A percentile compares a stretch with the other conserved stretches of the same genome.
Conservation (phyloP, 306 rosid species). For the Trifolium subterraneum region DNA sequence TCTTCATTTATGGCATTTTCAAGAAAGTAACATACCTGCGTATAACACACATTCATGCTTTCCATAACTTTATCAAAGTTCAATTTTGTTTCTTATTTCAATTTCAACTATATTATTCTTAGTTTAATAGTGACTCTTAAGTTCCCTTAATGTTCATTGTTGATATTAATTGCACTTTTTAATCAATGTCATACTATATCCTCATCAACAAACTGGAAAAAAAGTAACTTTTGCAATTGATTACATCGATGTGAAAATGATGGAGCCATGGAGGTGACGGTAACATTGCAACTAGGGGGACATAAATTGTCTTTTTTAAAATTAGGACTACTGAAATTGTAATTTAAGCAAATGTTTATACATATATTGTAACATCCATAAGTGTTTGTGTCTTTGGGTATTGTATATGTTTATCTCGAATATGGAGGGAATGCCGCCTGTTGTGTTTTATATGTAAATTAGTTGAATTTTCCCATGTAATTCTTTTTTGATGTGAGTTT, state of each 20-base stretch:
- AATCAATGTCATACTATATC: constrained; percentile 31
- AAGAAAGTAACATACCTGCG: constrained; percentile 1
- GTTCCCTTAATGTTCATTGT: background rate
- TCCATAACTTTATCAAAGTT: background rate
- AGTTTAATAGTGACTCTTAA: constrained; percentile 7
- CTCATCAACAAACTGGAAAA: constrained; percentile 22
- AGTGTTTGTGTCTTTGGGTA: constrained; percentile 6
- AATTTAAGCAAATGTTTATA: constrained; percentile 12
- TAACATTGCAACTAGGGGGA: constrained; percentile 11
- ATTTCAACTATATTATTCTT: background rate
- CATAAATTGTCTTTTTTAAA: constrained; percentile 4
- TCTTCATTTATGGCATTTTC: constrained; percentile 26
- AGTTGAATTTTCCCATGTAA: constrained; percentile 24
- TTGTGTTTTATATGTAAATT: constrained; percentile 33
- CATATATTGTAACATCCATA: background rate
- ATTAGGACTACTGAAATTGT: constrained; percentile 5
- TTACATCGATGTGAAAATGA: constrained; percentile 12
- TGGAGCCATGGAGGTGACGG: constrained; percentile 8
- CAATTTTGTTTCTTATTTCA: background rate
- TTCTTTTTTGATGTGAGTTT: constrained; percentile 34
- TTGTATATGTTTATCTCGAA: constrained; percentile 15
- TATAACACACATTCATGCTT: constrained; percentile 6
- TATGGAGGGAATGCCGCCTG: constrained; percentile 7
- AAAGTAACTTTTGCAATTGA: background rate
- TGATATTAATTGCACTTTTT: constrained; percentile 11